Conservation (phyloP, 371 early-diverging fungal species). For the Apophysomyces elegans region DNA sequence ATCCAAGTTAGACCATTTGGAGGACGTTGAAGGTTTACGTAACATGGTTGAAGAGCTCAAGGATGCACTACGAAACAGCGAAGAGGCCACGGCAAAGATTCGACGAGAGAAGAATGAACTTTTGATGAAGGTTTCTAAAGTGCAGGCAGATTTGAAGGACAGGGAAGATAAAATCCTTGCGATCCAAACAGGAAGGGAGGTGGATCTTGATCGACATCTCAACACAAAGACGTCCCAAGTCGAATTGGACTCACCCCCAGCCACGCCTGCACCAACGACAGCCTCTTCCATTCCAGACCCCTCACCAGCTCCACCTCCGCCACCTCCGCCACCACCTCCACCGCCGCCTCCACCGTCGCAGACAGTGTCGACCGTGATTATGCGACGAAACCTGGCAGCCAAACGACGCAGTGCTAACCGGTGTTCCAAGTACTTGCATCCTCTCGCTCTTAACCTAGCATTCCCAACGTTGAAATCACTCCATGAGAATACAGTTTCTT, state of each 20-base stretch:
- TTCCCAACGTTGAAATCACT: constrained; percentile 46
- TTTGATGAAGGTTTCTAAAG: constrained; percentile 47
- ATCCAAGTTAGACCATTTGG: constrained; percentile 18
- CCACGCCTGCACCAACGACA: constrained; percentile 1
- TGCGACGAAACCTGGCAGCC: constrained; percentile 2
- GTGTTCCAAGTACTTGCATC: constrained; percentile 45
- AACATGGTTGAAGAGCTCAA: constrained; percentile 51
- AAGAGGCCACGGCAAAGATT: constrained; percentile 44
- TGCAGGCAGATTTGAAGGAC: constrained; percentile 42
- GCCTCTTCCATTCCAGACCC: constrained; percentile 26
- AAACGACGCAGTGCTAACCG: constrained; percentile 17
- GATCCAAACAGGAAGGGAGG: constrained; percentile 20
- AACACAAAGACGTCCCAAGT: background rate
- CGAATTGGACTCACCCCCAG: background rate
- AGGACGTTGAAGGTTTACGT: constrained; percentile 47
- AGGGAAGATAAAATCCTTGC: constrained; percentile 31
- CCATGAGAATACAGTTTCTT: constrained; percentile 34
- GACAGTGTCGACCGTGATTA: background rate
- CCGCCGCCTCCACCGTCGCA: constrained; percentile 16
- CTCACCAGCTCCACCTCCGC: constrained; percentile 39
- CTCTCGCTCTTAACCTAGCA: constrained; percentile 46
- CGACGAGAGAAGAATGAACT: constrained; percentile 54
- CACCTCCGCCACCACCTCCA: constrained; percentile 40
- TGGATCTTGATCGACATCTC: background rate
- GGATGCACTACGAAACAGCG: constrained; percentile 33